Evolutionary conservation across 2,329 filamentous ascomycete genomes (phyloP).

Genomic region (Phialocephala sp.): DNA sequence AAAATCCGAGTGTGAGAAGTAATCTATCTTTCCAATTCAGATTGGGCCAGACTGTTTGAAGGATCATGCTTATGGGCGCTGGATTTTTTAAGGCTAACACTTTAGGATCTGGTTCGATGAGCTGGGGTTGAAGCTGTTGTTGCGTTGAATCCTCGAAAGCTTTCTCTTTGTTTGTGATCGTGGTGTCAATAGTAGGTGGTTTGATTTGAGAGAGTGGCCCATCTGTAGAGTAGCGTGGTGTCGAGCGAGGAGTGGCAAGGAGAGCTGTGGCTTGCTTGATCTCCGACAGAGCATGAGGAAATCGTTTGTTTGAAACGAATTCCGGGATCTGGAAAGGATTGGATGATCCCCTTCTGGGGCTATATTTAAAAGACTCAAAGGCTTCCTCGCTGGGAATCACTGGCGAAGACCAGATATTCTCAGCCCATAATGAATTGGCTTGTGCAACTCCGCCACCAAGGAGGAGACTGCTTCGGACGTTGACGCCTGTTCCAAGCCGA

Average conservation of each 20-base stretch:
- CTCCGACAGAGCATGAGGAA: too few species aligned
- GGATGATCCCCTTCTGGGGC: not conserved
- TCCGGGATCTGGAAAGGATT: not conserved
- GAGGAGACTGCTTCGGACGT: conserved; percentile 20
- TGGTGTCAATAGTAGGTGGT: too few species aligned
- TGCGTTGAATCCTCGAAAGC: too few species aligned
- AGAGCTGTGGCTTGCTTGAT: not conserved
- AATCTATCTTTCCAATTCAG: conserved; percentile 58
- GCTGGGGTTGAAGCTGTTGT: not conserved
- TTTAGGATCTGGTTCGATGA: not conserved
- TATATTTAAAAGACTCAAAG: not conserved
- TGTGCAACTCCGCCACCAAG: conserved; percentile 30
- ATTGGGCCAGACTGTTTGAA: conserved; percentile 73
- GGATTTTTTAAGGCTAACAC: conserved; percentile 19
- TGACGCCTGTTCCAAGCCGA: not conserved
- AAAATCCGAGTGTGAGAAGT: conserved; percentile 64
- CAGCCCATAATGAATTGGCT: conserved; percentile 28
- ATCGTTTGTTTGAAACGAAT: not conserved
- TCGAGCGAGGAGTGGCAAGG: not conserved
- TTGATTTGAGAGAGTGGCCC: too few species aligned
- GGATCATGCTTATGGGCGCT: conserved; percentile 56
- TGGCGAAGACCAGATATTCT: conserved; percentile 32
- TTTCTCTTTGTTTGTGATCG: too few species aligned
- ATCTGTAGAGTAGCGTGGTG: too few species aligned
- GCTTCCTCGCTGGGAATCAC: conserved; percentile 2